Percentiles rank a stretch among this genome's conserved stretches.
Conservation (phyloP, 2,329 filamentous ascomycete species). For the Pseudogymnoascus sp. region DNA sequence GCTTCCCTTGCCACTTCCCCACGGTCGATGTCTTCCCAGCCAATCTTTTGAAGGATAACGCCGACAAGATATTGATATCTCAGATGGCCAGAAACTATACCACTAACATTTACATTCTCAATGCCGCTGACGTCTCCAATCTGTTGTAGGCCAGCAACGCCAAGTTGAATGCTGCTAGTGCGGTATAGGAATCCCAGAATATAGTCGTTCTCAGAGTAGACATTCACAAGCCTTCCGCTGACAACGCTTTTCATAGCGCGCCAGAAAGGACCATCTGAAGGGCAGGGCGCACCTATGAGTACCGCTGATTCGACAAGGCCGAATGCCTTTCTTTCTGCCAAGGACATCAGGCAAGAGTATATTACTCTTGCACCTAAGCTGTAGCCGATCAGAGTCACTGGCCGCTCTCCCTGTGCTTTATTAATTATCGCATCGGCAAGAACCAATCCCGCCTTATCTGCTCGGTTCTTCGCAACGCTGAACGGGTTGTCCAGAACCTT, state of each 20-base stretch:
- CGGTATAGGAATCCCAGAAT: slow-evolving; percentile 84
- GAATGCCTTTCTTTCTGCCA: slow-evolving; percentile 73
- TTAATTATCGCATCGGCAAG: slow-evolving; percentile 79
- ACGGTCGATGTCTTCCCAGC: slow-evolving; percentile 49
- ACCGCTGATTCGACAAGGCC: slow-evolving; percentile 79
- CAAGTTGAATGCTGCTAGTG: slow-evolving; percentile 72
- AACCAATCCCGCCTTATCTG: slow-evolving; percentile 72
- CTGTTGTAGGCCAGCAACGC: slow-evolving; percentile 75
- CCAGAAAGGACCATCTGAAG: slow-evolving; percentile 68
- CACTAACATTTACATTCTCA: slow-evolving; percentile 52
- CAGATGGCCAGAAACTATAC: slow-evolving; percentile 61
- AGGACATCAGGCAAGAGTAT: slow-evolving; percentile 68
- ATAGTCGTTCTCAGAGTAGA: slow-evolving; percentile 81
- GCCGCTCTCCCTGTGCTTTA: slow-evolving; percentile 72
- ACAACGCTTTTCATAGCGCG: slow-evolving; percentile 69
- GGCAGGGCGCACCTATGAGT: slow-evolving; percentile 72
- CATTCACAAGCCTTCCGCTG: slow-evolving; percentile 75
- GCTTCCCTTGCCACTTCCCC: slow-evolving; percentile 41
- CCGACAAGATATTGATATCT: slow-evolving; percentile 63
- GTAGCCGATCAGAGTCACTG: slow-evolving; percentile 74
- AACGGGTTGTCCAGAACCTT: slow-evolving; percentile 76
- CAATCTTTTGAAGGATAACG: slow-evolving; percentile 57
- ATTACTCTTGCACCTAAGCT: slow-evolving; percentile 76
- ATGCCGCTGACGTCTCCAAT: slow-evolving; percentile 62
- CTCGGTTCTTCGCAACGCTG: slow-evolving; percentile 65